phyloP scores from a whole-genome alignment of 2,329 filamentous ascomycete genomes.

The Calonectria pseudoreteaudii region DNA sequence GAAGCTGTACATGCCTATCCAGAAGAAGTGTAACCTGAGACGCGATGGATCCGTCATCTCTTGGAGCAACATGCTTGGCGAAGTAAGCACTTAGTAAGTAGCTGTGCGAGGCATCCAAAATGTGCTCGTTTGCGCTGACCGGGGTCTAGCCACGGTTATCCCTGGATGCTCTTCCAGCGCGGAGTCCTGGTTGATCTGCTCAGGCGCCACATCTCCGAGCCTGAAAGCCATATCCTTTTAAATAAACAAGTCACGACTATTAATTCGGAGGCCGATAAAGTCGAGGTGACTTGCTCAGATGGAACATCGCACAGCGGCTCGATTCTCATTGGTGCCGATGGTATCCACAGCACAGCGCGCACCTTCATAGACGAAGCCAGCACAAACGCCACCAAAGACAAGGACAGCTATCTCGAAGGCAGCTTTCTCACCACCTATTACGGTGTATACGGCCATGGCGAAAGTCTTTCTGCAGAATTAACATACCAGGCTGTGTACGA shows the following conservation, averaged over 20 bases:
- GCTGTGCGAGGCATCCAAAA: not conserved
- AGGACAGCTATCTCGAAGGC: not conserved
- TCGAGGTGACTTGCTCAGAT: slow-evolving; percentile 32
- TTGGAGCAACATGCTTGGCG: not conserved
- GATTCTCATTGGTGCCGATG: slow-evolving; percentile 34
- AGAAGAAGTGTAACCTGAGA: slow-evolving; percentile 13
- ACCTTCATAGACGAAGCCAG: not conserved
- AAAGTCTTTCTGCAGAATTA: not conserved
- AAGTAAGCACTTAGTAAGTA: not conserved
- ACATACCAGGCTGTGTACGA: not conserved
- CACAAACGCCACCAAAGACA: not conserved
- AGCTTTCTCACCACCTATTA: not conserved
- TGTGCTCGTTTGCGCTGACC: not conserved
- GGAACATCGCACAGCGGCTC: slow-evolving; percentile 20
- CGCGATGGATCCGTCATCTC: slow-evolving; percentile 11
- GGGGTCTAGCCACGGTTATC: slow-evolving; percentile 23
- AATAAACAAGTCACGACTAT: slow-evolving; percentile 30
- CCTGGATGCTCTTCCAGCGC: slow-evolving; percentile 37
- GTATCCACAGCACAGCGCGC: slow-evolving; percentile 30
- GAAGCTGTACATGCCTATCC: slow-evolving; percentile 5
- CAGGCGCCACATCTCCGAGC: slow-evolving; percentile 20
- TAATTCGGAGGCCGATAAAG: not conserved
- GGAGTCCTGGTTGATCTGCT: slow-evolving; percentile 31
- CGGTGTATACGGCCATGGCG: not conserved
- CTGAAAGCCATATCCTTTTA: not conserved